Evolutionary conservation across 495 filamentous ascomycete genomes (phyloP).

Genomic region (Delitschia confertaspora): DNA sequence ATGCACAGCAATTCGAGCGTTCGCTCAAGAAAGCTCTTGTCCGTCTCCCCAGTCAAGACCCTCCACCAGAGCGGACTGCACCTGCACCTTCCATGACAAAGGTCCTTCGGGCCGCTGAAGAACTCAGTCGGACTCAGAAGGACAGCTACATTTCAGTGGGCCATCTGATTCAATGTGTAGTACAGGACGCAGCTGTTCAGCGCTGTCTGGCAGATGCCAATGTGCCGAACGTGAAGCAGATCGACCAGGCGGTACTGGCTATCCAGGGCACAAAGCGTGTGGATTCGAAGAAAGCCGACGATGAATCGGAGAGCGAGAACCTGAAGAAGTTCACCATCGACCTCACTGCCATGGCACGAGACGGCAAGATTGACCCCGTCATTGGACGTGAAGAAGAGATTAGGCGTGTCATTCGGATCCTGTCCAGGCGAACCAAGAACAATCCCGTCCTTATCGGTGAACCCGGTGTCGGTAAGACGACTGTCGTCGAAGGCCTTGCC

Average conservation of each 20-base stretch:
- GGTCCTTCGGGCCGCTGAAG: slow-evolving; percentile 70
- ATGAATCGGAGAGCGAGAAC: slow-evolving; percentile 83
- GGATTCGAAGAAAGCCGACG: slow-evolving; percentile 89
- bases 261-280: slow-evolving; percentile 87
- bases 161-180: slow-evolving; percentile 76
- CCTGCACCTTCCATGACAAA: slow-evolving; percentile 73
- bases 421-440: slow-evolving; percentile 94
- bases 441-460: slow-evolving; percentile 95
- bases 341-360: slow-evolving; percentile 86
- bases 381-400: slow-evolving; percentile 98
- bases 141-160: slow-evolving; percentile 91
- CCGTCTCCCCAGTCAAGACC: slow-evolving; percentile 84
- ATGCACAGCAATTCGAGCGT: slow-evolving; percentile 78
- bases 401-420: slow-evolving; percentile 82
- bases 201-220: slow-evolving; percentile 72
- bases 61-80: slow-evolving; percentile 77
- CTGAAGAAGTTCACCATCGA: slow-evolving; percentile 96
- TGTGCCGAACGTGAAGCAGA: slow-evolving; percentile 79
- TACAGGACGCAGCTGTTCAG: slow-evolving; percentile 69
- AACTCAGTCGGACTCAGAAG: slow-evolving; percentile 92
- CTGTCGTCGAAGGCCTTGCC: slow-evolving; percentile 94
- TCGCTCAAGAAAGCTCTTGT: slow-evolving; percentile 85
- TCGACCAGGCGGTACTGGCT: slow-evolving; percentile 77
- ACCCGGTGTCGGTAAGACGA: slow-evolving; percentile 97
- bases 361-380: slow-evolving; percentile 96